A percentile compares a stretch with the other conserved stretches of the same genome.
Evolutionary conservation across 805 yeast genomes (phyloP).

Genomic region (Wickerhamiella vanderwaltii): DNA sequence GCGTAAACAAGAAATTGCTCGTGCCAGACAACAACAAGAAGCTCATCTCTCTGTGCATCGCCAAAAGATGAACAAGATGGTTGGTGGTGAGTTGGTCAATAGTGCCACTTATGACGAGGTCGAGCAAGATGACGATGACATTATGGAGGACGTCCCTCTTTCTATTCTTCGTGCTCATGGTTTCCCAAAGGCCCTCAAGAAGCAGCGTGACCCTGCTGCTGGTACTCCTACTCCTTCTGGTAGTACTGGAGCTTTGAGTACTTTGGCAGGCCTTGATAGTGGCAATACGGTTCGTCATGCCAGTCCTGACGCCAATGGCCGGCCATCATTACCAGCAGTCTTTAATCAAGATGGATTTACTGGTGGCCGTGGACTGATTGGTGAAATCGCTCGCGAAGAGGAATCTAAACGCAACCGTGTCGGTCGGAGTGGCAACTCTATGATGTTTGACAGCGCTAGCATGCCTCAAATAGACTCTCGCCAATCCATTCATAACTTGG

Average conservation of each 20-base stretch:
- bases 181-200: conserved; percentile 22
- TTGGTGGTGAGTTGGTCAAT: conserved; percentile 22
- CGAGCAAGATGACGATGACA: conserved; percentile 27
- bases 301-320: not conserved
- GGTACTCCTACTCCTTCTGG: conserved; percentile 6
- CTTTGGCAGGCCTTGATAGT: not conserved
- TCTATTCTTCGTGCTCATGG: conserved; percentile 32
- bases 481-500: conserved; percentile 10
- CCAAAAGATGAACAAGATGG: conserved; percentile 31
- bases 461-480: not conserved
- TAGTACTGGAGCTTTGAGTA: not conserved
- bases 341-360: conserved; percentile 15
- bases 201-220: conserved; percentile 1
- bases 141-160: conserved; percentile 31
- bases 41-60: conserved; percentile 32
- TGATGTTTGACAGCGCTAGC: not conserved
- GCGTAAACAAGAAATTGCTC: conserved; percentile 19
- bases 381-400: conserved; percentile 31
- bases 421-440: conserved; percentile 3
- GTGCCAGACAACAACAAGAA: conserved; percentile 28
- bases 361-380: conserved; percentile 29
- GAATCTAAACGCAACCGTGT: conserved; percentile 26
- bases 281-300: not conserved
- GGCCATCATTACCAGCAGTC: conserved; percentile 20
- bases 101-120: conserved; percentile 13